A percentile compares a stretch with the other conserved stretches of the same genome.
Evolutionary conservation across 2,329 filamentous ascomycete species (phyloP).

Genomic region (Diaporthe citri): DNA sequence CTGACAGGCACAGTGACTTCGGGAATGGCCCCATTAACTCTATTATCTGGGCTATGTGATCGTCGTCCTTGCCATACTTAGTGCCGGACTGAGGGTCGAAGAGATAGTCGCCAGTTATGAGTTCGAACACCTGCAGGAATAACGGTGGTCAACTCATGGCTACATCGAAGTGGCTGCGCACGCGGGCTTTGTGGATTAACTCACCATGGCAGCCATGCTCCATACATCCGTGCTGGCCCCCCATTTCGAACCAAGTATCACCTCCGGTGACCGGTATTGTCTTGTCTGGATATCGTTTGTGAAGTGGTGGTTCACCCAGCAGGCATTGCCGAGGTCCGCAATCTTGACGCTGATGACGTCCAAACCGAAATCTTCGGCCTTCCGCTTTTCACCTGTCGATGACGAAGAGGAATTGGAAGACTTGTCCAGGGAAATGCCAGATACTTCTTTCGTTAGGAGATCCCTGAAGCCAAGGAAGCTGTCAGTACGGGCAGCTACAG

Average conservation of each 20-base stretch:
- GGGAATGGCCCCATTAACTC: slow-evolving; percentile 95
- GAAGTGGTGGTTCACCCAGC: slow-evolving; percentile 99
- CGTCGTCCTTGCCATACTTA: slow-evolving; percentile 99
- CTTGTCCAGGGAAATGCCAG: slow-evolving; percentile 93
- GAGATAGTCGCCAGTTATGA: slow-evolving; percentile 98
- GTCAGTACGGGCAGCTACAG: slow-evolving; percentile 7
- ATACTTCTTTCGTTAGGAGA: slow-evolving; percentile 91
- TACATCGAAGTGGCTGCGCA: neutral
- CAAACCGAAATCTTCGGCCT: slow-evolving; percentile 65
- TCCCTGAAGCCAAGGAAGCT: slow-evolving; percentile 68
- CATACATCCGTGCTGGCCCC: slow-evolving; percentile 99
- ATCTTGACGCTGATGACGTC: slow-evolving; percentile 99
- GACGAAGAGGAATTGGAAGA: slow-evolving; percentile 61
- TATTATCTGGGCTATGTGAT: slow-evolving; percentile 99
- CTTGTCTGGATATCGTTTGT: slow-evolving; percentile 99
- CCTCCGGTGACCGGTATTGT: slow-evolving; percentile 96
- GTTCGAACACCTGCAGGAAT: slow-evolving; percentile 82
- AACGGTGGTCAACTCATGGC: neutral
- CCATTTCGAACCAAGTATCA: slow-evolving; percentile 97
- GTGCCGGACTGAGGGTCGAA: slow-evolving; percentile 99
- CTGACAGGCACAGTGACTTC: slow-evolving; percentile 89
- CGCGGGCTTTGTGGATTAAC: slow-evolving; percentile 43
- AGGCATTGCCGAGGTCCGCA: slow-evolving; percentile 96
- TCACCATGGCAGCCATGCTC: slow-evolving; percentile 99
- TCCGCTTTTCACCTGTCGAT: slow-evolving; percentile 71